phyloP scores from a whole-genome alignment of 768 basidiomycete genomes.

The Sporobolomyces pararoseus region DNA sequence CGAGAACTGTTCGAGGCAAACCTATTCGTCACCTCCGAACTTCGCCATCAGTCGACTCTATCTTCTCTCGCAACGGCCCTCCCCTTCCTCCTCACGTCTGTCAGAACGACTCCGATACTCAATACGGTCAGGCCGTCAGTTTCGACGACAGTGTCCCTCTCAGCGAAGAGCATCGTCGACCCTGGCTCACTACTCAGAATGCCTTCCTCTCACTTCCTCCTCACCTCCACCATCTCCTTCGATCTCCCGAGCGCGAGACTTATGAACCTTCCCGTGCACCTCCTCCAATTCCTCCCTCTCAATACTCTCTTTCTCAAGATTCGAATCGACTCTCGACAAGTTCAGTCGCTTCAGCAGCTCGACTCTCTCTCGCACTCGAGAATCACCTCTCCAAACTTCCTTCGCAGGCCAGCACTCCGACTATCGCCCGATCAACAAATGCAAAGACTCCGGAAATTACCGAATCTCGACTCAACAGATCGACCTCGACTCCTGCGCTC shows the following conservation, averaged over 20 bases:
- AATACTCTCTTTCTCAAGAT: not conserved
- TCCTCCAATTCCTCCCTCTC: slow-evolving; percentile 9
- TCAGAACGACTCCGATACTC: not conserved
- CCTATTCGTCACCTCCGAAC: slow-evolving; percentile 26
- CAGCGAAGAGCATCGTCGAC: slow-evolving; percentile 14
- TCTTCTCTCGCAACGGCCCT: slow-evolving; percentile 1
- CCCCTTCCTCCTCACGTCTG: not conserved
- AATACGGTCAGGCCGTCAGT: slow-evolving; percentile 23
- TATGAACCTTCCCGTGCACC: slow-evolving; percentile 16
- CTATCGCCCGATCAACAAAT: not conserved
- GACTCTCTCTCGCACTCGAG: slow-evolving; percentile 17
- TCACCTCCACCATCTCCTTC: slow-evolving; percentile 38
- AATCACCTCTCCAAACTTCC: not conserved
- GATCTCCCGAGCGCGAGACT: not conserved
- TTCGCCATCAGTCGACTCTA: slow-evolving; percentile 19
- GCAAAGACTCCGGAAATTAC: not conserved
- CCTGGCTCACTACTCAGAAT: slow-evolving; percentile 19
- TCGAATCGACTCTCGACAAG: slow-evolving; percentile 3
- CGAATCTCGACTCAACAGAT: not conserved
- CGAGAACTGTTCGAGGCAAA: slow-evolving; percentile 17
- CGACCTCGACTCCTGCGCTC: slow-evolving; percentile 3
- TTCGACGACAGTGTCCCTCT: not conserved
- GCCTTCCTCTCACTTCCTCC: slow-evolving; percentile 39
- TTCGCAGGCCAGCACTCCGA: not conserved
- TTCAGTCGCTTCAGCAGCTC: slow-evolving; percentile 7